These are phyloP conservation scores for Leishmania gerbilli DNA, from an alignment of 208 protist species.

Conservation along the genomic window DNA sequence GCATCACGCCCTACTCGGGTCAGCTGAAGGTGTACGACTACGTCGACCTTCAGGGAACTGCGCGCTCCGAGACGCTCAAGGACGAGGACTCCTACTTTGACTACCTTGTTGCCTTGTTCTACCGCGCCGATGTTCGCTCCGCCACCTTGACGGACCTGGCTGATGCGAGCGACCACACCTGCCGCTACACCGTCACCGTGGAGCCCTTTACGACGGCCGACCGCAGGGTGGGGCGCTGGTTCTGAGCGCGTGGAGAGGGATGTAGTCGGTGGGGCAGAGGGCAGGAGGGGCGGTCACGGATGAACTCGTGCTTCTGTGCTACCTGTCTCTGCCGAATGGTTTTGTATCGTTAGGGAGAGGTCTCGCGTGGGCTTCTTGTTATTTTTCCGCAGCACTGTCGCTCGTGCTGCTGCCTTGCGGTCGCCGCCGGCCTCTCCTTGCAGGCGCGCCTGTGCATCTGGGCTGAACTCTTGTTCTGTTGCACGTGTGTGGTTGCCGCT, in stretches of 20 bases:
- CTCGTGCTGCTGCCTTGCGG: background rate
- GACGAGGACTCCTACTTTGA: constrained; percentile 87
- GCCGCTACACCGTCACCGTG: constrained; percentile 81
- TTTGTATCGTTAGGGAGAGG: background rate
- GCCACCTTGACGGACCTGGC: constrained; percentile 69
- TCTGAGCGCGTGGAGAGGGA: constrained; percentile 28
- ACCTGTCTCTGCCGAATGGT: background rate
- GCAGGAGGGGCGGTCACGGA: background rate
- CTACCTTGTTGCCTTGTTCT: constrained; percentile 75
- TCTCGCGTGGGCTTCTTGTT: background rate
- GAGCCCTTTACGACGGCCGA: constrained; percentile 72
- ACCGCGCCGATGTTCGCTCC: constrained; percentile 62
- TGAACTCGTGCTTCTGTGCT: background rate
- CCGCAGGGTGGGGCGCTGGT: constrained; percentile 72
- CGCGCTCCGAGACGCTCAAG: constrained; percentile 62
- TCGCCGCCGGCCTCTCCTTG: background rate
- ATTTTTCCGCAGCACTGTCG: background rate
- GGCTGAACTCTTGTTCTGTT: background rate
- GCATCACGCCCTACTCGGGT: constrained; percentile 67
- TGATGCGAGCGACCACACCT: constrained; percentile 74
- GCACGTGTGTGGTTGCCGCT: background rate
- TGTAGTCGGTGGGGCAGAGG: no score
- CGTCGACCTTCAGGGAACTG: constrained; percentile 59
- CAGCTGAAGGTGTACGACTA: constrained; percentile 89
- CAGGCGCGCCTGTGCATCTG: background rate